Percentiles rank a stretch among this genome's conserved stretches.
These are phyloP conservation scores for Solanum neorickii DNA, from an alignment of 257 asterid genomes.

Conservation along the genomic window DNA sequence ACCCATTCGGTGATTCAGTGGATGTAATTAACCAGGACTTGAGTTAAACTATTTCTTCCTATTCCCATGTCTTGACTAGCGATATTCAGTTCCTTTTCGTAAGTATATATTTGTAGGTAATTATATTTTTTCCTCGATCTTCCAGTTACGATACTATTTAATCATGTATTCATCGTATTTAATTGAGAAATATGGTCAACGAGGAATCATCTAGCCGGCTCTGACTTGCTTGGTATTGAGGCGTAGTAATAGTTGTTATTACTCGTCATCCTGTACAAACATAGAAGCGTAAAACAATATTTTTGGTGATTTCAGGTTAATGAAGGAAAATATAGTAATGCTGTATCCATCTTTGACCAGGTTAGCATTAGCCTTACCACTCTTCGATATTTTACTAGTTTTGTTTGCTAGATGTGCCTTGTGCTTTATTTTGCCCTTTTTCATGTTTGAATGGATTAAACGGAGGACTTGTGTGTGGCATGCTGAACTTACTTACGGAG, in stretches of 20 bases:
- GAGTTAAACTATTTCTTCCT: neutral
- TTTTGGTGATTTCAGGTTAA: conserved; percentile 65
- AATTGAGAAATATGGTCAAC: neutral
- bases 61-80: neutral
- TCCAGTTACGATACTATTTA: neutral
- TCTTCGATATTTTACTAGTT: neutral
- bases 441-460: conserved; percentile 2
- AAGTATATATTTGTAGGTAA: neutral
- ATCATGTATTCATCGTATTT: neutral
- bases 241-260: neutral
- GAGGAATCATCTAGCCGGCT: neutral
- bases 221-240: neutral
- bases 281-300: conserved; percentile 6
- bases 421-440: neutral
- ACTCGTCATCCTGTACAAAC: neutral
- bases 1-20: neutral
- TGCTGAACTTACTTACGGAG: neutral
- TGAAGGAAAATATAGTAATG: conserved; percentile 81
- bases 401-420: neutral
- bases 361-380: conserved; percentile 19
- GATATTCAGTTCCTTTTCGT: neutral
- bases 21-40: neutral
- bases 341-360: conserved; percentile 89
- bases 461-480: conserved; percentile 2
- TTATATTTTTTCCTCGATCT: neutral